Base-by-base conservation (phyloP, 2,329 filamentous ascomycete species). In the Beauveria caledonica region DNA sequence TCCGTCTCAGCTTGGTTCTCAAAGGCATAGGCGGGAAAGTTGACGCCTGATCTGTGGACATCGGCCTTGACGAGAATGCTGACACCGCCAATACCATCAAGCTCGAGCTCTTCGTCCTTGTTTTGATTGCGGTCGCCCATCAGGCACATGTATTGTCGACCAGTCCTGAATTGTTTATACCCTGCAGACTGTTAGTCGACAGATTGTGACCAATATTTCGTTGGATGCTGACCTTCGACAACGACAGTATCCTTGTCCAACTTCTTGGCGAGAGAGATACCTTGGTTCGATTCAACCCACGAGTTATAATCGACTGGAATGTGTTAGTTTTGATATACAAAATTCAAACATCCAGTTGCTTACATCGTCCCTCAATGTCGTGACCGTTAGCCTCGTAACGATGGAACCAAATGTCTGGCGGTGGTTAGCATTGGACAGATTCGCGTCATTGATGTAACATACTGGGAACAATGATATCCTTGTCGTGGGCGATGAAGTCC, bases 1-100 rank as follows among this genome's bases (percentile, higher is more conserved):
- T 99, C 94, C 5, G 94, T 99, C 76, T 99, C 94, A 64, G 94
- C 94, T 77, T 99, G 94, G 75, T 99, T 97, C 73, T 99, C 94
- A 72, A 99, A 99, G 3, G 94, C 84, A 70, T 99, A 99, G 71
- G 86, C 87, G 9, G 94, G 94, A 75, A 99, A 99, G 75, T 99
- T 99, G 78, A 99, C 94, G 64, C 93, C 92, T 93, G 93, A 91
- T 77, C 94, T 86, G 75, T 99, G 94, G 11, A 99, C 93, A 73
- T 99, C 93, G 6, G 92, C 94, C 78, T 99, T 99, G 66, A 99
- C 94, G 50, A 99, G 78, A 68, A 99, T 97, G 74, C 93, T 97
- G 64, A 99, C 94, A 68, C 94, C 94, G 65, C 94, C 94, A 73
- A 99, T 92, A 63, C 93, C 94, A 71, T 99, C 94, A 53, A 99